Evolutionary conservation across 768 basidiomycete genomes (phyloP).

Genomic region (Leccinum ochraceum): DNA sequence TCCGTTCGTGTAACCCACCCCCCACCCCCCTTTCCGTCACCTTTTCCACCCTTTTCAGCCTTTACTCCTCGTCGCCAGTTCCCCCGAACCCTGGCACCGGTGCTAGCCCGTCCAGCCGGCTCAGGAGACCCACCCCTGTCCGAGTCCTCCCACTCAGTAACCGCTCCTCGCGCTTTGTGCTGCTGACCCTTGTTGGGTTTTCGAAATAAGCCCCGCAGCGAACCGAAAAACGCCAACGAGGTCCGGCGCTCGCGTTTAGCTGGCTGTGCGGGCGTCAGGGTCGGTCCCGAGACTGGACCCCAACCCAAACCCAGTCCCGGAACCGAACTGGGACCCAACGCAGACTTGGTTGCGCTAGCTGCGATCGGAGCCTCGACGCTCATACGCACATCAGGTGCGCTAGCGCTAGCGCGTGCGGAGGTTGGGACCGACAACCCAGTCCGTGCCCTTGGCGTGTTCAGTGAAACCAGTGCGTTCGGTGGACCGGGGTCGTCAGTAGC

Average conservation of each 20-base stretch:
- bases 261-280: no score
- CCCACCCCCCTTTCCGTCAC: no score
- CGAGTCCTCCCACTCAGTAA: no score
- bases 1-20: no score
- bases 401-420: background rate
- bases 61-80: no score
- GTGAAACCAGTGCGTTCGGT: background rate
- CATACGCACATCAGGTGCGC: slow-evolving; percentile 5
- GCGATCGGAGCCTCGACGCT: background rate
- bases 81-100: no score
- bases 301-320: background rate
- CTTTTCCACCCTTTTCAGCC: no score
- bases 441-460: background rate
- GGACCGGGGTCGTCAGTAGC: background rate
- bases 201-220: slow-evolving; percentile 14
- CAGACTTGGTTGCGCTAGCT: background rate
- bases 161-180: no score
- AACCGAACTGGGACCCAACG: background rate
- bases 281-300: no score
- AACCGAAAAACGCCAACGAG: slow-evolving; percentile 4
- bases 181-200: no score
- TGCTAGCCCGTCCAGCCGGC: no score
- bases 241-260: slow-evolving; percentile 7
- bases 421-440: background rate
- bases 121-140: no score